Evolutionary conservation across 2,329 filamentous ascomycete genomes (phyloP), one percentile per base, ranked within the genome.

Genomic region (Penicillium sp.): DNA sequence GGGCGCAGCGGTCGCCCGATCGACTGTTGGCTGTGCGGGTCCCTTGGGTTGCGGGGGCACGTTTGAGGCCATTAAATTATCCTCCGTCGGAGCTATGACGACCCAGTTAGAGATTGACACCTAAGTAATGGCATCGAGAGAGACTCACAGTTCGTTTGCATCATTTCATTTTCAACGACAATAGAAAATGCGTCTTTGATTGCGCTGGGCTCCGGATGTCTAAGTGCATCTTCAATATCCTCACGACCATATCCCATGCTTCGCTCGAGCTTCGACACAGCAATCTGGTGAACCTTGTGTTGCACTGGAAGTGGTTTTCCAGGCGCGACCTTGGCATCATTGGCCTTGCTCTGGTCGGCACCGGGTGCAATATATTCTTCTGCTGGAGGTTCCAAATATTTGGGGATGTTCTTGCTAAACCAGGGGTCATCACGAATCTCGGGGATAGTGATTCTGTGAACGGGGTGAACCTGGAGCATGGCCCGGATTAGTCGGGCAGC

Each of bases 131-230:
- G 45, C 31, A 31, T 25, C n/a, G 31, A 25, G 16, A 9, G 14
- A 39, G 10, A 86, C 91, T 86, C 81, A 96, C 91, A 92, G 73
- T 92, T 96, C 54, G 88, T 88, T 74, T 93, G 90, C 93, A 98
- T 98, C 73, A 98, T 85, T 75, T 97, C 95, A 73, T 98, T 98
- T 76, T 99, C 95, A 53, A 93, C 87, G 26, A 99, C 92, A 73
- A 99, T 99, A 77, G 97, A 88, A 78, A 98, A 99, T 1, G 95
- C 95, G 77, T 99, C 95, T 78, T 99, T 99, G 81, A 99, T 97
- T 11, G 95, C 93, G 57, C 93, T 98, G 13, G 95, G 95, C 73
- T 99, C 95, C 53, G 95, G 88, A 55, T 92, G 92, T 69, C 90
- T 89, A 61, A 99, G 80, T 23, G 95, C 93, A 75, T 98, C 95